Conservation (phyloP, 345 rosid species). For the Boechera stricta region DNA sequence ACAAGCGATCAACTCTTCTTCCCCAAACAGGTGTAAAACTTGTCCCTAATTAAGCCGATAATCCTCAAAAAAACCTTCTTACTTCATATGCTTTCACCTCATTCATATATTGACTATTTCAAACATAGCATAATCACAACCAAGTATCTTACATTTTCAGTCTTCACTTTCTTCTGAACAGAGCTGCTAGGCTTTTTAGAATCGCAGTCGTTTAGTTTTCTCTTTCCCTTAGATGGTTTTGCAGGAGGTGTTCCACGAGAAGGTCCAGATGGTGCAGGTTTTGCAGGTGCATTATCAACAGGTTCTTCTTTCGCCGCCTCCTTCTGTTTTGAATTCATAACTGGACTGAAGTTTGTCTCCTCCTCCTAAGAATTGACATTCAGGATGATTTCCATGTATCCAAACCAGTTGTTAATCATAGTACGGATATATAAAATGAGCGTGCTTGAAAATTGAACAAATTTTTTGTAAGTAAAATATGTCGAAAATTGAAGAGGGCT, state of each 20-base stretch:
- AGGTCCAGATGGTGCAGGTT: slow-evolving; percentile 66
- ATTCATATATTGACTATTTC: neutral
- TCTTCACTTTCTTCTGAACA: slow-evolving; percentile 78
- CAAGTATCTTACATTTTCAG: slow-evolving; percentile 68
- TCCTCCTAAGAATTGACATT: slow-evolving; percentile 48
- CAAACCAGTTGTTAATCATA: neutral
- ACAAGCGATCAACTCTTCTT: neutral
- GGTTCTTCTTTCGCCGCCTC: slow-evolving; percentile 81
- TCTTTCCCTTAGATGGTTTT: slow-evolving; percentile 83
- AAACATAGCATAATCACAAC: slow-evolving; percentile 10
- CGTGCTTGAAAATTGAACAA: neutral
- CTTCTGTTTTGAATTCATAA: slow-evolving; percentile 69
- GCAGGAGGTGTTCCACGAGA: slow-evolving; percentile 74
- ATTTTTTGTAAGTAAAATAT: neutral
- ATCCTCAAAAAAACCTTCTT: neutral
- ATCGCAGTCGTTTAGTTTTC: slow-evolving; percentile 76
- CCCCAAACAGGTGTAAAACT: neutral
- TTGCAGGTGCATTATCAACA: slow-evolving; percentile 68
- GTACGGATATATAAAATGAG: neutral
- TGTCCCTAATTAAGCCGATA: neutral
- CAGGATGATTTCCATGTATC: neutral
- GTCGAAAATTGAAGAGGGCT: slow-evolving; percentile 35
- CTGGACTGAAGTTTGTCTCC: slow-evolving; percentile 59
- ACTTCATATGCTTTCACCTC: neutral
- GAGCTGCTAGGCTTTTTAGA: slow-evolving; percentile 65